These are phyloP conservation scores for Epichloe glyceriae DNA, from an alignment of 2,329 filamentous ascomycete species.

Conservation along the genomic window DNA sequence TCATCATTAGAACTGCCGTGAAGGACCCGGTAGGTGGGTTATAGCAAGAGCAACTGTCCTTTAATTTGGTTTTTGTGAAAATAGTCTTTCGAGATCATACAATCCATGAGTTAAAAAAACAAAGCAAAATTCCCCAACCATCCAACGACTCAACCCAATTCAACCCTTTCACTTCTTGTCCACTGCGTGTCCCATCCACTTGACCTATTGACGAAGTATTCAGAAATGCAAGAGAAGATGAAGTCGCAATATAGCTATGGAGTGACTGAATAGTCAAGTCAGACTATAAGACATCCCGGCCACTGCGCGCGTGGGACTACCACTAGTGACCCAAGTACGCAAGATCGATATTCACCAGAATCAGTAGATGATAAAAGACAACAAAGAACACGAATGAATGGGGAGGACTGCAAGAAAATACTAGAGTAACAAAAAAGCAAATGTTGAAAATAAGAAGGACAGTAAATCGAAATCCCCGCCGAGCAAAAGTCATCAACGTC, in stretches of 20 bases:
- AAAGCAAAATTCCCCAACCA: neutral
- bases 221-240: neutral
- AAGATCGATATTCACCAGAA: neutral
- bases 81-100: constrained; percentile 7
- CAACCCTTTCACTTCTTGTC: neutral
- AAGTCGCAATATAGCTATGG: neutral
- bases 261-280: neutral
- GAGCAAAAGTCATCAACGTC: constrained; percentile 16
- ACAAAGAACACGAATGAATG: neutral
- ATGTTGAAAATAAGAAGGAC: constrained; percentile 9
- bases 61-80: neutral
- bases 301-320: neutral
- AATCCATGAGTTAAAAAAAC: constrained; percentile 2
- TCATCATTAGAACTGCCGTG: no score
- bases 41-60: constrained; percentile 4
- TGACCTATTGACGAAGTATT: neutral
- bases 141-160: constrained; percentile 1
- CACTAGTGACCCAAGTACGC: neutral
- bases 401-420: constrained; percentile 8
- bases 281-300: neutral
- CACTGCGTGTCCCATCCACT: neutral
- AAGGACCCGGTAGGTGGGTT: neutral
- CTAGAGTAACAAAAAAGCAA: constrained; percentile 7
- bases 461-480: constrained; percentile 11
- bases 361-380: neutral